A percentile compares a stretch with the other conserved stretches of the same genome.
Conservation (phyloP, 1,139 yeast genomes). For the Hyphopichia buzzinii region DNA sequence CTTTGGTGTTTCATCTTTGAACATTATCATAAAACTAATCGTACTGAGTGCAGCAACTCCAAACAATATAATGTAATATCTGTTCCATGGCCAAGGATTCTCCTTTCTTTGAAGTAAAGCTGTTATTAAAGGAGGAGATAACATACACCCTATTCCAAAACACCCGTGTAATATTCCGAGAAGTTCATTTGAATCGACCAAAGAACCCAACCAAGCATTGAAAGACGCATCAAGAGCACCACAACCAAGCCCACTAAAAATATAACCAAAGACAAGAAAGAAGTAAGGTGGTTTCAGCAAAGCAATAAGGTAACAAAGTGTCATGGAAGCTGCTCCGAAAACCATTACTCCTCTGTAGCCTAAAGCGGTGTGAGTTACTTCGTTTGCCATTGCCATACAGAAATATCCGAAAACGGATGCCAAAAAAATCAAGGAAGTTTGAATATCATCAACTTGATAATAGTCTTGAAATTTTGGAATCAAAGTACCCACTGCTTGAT, state of each 20-base stretch:
- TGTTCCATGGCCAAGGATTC: conserved; percentile 48
- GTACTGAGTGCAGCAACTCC: conserved; percentile 22
- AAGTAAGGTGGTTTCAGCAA: conserved; percentile 35
- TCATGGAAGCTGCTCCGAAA: conserved; percentile 31
- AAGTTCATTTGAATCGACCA: conserved; percentile 58
- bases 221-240: conserved; percentile 63
- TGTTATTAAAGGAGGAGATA: conserved; percentile 61
- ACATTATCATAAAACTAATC: conserved; percentile 24
- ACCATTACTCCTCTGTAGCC: conserved; percentile 41
- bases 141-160: conserved; percentile 68
- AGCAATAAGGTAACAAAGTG: conserved; percentile 24
- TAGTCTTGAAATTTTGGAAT: conserved; percentile 47
- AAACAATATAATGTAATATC: conserved; percentile 41
- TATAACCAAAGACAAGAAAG: conserved; percentile 34
- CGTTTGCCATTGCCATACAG: conserved; percentile 36
- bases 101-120: conserved; percentile 30
- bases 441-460: conserved; percentile 44
- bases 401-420: conserved; percentile 39
- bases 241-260: conserved; percentile 54
- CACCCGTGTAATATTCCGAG: conserved; percentile 67
- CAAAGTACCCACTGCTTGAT: conserved; percentile 57
- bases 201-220: conserved; percentile 57
- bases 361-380: conserved; percentile 25
- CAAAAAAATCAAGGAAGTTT: conserved; percentile 34
- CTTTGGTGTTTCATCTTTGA: conserved; percentile 52